Evolutionary conservation across 352 stramenopile species (phyloP).

Genomic region (Pythium diclinum): DNA sequence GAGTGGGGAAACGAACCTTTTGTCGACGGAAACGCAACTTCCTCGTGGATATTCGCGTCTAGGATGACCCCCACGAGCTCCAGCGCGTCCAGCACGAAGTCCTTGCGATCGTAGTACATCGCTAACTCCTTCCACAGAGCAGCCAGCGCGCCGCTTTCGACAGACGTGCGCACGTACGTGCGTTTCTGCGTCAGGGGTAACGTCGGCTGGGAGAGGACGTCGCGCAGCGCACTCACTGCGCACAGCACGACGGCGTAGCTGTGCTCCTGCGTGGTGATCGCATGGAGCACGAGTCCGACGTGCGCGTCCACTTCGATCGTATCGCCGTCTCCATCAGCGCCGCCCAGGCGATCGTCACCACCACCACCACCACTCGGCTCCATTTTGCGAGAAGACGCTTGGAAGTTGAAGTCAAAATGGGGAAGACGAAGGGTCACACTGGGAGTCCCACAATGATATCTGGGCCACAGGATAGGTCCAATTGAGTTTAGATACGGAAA

Average conservation of each 20-base stretch:
- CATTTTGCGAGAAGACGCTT: slow-evolving; percentile 1
- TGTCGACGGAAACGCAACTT: neutral
- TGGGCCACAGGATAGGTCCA: neutral
- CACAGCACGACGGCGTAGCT: slow-evolving; percentile 31
- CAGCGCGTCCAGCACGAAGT: slow-evolving; percentile 16
- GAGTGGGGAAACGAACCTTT: neutral
- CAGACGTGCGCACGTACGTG: slow-evolving; percentile 1
- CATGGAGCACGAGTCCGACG: slow-evolving; percentile 29
- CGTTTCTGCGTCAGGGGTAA: neutral
- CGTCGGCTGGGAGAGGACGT: neutral
- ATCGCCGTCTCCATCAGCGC: neutral
- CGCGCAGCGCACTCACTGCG: slow-evolving; percentile 28
- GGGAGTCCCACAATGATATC: neutral
- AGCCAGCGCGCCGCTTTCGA: slow-evolving; percentile 8
- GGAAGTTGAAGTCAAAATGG: neutral
- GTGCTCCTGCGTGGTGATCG: slow-evolving; percentile 33
- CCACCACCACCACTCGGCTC: neutral
- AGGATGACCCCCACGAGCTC: slow-evolving; percentile 7
- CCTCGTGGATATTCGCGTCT: neutral
- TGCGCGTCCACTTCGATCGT: slow-evolving; percentile 21
- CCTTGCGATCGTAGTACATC: slow-evolving; percentile 12
- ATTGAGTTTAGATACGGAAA: neutral
- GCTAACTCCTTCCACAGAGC: slow-evolving; percentile 5
- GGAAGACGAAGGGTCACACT: neutral
- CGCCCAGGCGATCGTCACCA: neutral